Conservation (phyloP, 768 basidiomycete species). For the Erythrobasidium yunnanense region DNA sequence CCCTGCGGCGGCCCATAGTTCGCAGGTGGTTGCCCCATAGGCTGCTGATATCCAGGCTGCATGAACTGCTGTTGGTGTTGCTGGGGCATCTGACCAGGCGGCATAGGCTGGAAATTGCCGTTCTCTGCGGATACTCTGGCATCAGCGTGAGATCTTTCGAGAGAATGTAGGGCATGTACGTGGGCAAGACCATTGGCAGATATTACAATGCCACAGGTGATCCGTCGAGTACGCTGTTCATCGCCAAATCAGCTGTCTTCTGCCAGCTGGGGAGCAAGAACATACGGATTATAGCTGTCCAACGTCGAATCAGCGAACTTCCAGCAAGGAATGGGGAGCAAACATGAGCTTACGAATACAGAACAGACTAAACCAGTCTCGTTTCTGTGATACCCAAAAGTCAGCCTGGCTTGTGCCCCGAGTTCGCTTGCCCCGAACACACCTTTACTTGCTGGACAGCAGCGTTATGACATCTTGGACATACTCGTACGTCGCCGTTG, state of each 20-base stretch:
- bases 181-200: slow-evolving; percentile 8
- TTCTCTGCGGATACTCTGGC: too few species aligned
- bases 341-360: too few species aligned
- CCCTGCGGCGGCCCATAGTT: neutral
- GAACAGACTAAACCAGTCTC: slow-evolving; percentile 26
- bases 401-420: neutral
- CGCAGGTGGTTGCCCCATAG: neutral
- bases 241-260: neutral
- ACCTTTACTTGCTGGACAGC: slow-evolving; percentile 12
- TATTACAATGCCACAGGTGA: slow-evolving; percentile 12
- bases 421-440: too few species aligned
- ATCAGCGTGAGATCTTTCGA: too few species aligned
- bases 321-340: too few species aligned
- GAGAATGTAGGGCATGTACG: too few species aligned
- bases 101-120: slow-evolving; percentile 7
- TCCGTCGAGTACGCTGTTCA: neutral
- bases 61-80: slow-evolving; percentile 18
- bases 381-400: neutral
- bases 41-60: slow-evolving; percentile 15
- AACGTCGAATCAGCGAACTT: too few species aligned
- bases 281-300: neutral
- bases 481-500: neutral
- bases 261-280: neutral
- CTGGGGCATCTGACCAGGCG: neutral
- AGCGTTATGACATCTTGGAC: slow-evolving; percentile 3